Conservation (phyloP, 2,329 filamentous ascomycete species). For the Botryotinia calthae region DNA sequence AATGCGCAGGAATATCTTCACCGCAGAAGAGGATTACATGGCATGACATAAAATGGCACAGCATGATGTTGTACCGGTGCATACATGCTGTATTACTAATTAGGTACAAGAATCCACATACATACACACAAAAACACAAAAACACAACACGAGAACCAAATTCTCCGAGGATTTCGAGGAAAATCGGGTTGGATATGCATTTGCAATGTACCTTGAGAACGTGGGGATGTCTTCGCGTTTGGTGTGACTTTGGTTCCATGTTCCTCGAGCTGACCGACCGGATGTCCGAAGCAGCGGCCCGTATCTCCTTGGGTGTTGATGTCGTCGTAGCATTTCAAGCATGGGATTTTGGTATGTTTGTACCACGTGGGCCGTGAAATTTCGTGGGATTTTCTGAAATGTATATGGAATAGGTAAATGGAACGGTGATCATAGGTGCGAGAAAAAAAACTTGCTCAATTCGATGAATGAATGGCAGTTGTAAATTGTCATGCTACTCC, state of each 20-base stretch:
- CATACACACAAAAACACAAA: too few species aligned
- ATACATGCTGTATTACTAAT: not conserved
- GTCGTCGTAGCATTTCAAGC: not conserved
- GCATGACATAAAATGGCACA: not conserved
- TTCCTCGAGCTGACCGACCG: not conserved
- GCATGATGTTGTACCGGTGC: not conserved
- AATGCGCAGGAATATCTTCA: not conserved
- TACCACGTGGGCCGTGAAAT: not conserved
- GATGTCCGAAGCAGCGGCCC: slow-evolving; percentile 2
- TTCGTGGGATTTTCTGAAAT: not conserved
- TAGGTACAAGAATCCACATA: too few species aligned
- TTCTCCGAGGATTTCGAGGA: not conserved
- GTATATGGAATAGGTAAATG: not conserved
- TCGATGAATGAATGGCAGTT: not conserved
- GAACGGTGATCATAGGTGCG: not conserved
- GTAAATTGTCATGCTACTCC: not conserved
- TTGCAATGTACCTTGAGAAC: not conserved
- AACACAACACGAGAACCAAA: not conserved
- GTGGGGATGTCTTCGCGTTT: not conserved
- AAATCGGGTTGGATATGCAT: not conserved
- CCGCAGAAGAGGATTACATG: not conserved
- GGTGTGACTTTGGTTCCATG: not conserved
- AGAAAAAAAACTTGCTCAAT: not conserved
- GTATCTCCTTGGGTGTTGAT: not conserved
- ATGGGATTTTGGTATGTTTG: not conserved